Evolutionary conservation across 306 rosid species (phyloP).

Genomic region (Betula pendula): DNA sequence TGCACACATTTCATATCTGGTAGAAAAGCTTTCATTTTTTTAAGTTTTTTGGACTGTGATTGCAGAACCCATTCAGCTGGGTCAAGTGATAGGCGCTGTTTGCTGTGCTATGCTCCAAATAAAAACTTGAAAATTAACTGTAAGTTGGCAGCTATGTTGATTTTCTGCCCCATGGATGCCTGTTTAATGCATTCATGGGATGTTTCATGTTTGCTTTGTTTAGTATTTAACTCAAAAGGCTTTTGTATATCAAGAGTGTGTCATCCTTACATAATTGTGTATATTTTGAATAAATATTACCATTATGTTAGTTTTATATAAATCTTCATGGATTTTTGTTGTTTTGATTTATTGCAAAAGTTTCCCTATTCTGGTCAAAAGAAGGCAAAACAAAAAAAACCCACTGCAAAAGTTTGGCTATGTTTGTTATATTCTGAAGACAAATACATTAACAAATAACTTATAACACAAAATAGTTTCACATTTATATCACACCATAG

Average conservation of each 20-base stretch:
- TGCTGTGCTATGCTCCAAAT: constrained; percentile 15
- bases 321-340: background rate
- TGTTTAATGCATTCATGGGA: constrained; percentile 20
- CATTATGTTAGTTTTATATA: constrained; percentile 1
- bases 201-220: constrained; percentile 34
- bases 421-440: too few relatives aligned
- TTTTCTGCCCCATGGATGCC: constrained; percentile 44
- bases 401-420: background rate
- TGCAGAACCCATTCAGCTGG: constrained; percentile 70
- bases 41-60: constrained; percentile 32
- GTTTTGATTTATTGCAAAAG: background rate
- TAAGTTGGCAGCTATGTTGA: constrained; percentile 42
- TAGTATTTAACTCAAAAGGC: constrained; percentile 16
- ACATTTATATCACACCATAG: too few relatives aligned
- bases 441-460: too few relatives aligned
- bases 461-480: too few relatives aligned
- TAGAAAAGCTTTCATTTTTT: constrained; percentile 11
- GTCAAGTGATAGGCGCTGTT: constrained; percentile 36
- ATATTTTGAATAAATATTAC: constrained; percentile 16
- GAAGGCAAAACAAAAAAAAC: background rate
- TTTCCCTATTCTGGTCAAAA: background rate
- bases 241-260: constrained; percentile 35
- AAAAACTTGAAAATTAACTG: constrained; percentile 15
- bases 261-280: constrained; percentile 26
- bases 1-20: background rate